A percentile compares a stretch with the other conserved stretches of the same genome.
These are phyloP conservation scores for Cymodocea nodosa DNA, from an alignment of 116 monocot genomes.

Conservation along the genomic window DNA sequence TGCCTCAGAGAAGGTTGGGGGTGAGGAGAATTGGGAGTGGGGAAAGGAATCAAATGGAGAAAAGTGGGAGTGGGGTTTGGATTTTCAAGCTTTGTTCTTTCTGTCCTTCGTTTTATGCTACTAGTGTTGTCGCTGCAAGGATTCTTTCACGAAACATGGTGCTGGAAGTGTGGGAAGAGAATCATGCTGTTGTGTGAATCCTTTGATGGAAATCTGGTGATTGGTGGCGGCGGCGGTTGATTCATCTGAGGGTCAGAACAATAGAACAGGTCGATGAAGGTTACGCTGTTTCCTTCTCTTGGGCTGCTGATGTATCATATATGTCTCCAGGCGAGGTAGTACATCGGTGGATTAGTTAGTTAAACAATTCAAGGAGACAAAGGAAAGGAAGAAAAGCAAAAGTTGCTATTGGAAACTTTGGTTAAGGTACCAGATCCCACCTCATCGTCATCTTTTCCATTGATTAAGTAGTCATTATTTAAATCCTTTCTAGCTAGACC, in stretches of 20 bases:
- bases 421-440: slow-evolving; percentile 19
- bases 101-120: no score
- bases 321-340: no score
- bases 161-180: neutral
- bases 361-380: neutral
- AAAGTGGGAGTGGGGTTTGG: no score
- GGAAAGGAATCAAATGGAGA: no score
- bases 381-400: slow-evolving; percentile 1
- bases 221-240: no score
- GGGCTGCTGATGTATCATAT: neutral
- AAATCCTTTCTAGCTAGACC: no score
- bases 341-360: neutral
- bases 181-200: neutral
- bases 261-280: neutral
- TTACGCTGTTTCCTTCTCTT: neutral
- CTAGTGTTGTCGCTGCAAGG: no score
- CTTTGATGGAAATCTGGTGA: neutral
- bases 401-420: neutral
- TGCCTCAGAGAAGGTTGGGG: no score
- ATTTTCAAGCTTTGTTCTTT: no score
- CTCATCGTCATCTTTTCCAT: slow-evolving; percentile 5
- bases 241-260: no score
- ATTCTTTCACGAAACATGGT: neutral
- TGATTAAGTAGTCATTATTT: neutral
- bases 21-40: no score